Evolutionary conservation across 1,284 basidiomycete species (phyloP).

Genomic region (Irpex sp.): DNA sequence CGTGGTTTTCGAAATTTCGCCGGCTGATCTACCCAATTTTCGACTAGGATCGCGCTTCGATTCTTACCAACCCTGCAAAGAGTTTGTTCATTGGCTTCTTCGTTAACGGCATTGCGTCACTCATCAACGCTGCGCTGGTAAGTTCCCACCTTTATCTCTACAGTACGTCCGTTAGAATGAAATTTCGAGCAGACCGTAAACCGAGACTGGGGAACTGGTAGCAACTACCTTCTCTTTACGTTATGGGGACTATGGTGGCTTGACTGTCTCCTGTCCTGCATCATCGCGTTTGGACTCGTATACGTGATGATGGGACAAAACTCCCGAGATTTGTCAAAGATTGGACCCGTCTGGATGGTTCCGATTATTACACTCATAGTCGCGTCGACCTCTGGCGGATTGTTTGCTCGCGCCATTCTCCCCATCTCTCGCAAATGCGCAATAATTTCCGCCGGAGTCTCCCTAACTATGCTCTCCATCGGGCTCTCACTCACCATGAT

Average conservation of each 20-base stretch:
- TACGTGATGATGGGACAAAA: slow-evolving; percentile 35
- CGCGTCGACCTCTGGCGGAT: slow-evolving; percentile 45
- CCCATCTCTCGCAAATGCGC: slow-evolving; percentile 34
- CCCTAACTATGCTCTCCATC: slow-evolving; percentile 42
- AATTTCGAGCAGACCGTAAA: slow-evolving; percentile 14
- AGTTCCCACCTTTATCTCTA: background rate
- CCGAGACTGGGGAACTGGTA: slow-evolving; percentile 31
- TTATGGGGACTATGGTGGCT: slow-evolving; percentile 59
- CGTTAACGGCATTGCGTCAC: slow-evolving; percentile 50
- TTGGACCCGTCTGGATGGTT: slow-evolving; percentile 46
- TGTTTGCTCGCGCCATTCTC: slow-evolving; percentile 37
- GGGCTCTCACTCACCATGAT: slow-evolving; percentile 40
- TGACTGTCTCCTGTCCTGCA: slow-evolving; percentile 36
- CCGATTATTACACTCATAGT: slow-evolving; percentile 57
- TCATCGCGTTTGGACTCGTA: slow-evolving; percentile 45
- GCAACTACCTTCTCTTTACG: slow-evolving; percentile 36
- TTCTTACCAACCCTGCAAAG: slow-evolving; percentile 42
- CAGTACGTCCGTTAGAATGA: background rate
- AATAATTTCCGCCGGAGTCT: slow-evolving; percentile 36
- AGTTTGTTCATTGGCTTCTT: slow-evolving; percentile 52
- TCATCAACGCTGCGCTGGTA: slow-evolving; percentile 26
- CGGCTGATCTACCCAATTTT: background rate
- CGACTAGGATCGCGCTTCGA: slow-evolving; percentile 8
- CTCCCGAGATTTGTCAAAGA: slow-evolving; percentile 27
- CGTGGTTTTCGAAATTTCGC: background rate